Conservation (phyloP, 176 grass and related monocot species). For the Oryza coarctata region DNA sequence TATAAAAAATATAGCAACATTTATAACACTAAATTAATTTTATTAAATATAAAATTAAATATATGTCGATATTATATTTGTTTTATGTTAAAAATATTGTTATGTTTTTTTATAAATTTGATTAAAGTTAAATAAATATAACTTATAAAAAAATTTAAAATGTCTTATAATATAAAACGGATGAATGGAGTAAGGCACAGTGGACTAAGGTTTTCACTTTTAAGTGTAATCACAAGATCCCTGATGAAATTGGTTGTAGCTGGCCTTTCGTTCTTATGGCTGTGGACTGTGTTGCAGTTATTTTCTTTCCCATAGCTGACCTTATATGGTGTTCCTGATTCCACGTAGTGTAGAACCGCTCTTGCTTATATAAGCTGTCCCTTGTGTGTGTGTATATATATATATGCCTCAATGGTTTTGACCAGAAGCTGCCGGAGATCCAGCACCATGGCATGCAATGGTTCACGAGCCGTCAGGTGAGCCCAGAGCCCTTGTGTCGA, state of each 20-base stretch:
- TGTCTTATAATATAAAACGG: too few relatives aligned
- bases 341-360: conserved; percentile 17
- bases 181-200: too few relatives aligned
- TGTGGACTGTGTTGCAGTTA: conserved; percentile 23
- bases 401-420: conserved; percentile 8
- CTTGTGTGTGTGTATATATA: conserved; percentile 3
- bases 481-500: conserved; percentile 34
- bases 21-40: too few relatives aligned
- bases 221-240: conserved; percentile 64
- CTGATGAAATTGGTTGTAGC: conserved; percentile 44
- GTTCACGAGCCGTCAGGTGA: conserved; percentile 70
- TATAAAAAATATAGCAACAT: too few relatives aligned
- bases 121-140: too few relatives aligned
- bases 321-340: conserved; percentile 20
- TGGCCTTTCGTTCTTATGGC: conserved; percentile 54
- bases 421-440: conserved; percentile 7
- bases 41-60: too few relatives aligned
- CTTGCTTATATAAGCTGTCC: conserved; percentile 52
- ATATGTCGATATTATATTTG: too few relatives aligned
- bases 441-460: conserved; percentile 49
- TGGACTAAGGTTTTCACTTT: conserved; percentile 7
- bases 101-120: too few relatives aligned
- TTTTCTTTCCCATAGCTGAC: conserved; percentile 30
- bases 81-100: too few relatives aligned
- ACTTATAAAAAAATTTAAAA: too few relatives aligned